A percentile compares a stretch with the other conserved stretches of the same genome.
Conservation (phyloP, 1,284 basidiomycete species). For the Cryptococcus hybrid region DNA sequence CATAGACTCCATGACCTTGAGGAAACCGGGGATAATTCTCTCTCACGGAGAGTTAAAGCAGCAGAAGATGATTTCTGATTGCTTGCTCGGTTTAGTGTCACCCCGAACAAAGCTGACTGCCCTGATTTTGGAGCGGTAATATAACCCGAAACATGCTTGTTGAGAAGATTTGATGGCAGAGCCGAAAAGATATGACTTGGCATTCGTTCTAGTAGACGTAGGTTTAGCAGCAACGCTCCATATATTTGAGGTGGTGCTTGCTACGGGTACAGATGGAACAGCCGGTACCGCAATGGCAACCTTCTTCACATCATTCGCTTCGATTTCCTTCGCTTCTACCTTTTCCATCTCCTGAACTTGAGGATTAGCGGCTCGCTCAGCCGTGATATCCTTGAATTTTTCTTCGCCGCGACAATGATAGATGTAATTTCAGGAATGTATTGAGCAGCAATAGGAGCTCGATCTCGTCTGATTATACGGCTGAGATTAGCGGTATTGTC, state of each 20-base stretch:
- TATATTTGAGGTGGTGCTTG: constrained; percentile 1
- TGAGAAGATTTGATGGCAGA: constrained; percentile 24
- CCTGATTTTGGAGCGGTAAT: constrained; percentile 3
- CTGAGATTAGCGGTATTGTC: constrained; percentile 5
- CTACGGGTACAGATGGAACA: neutral
- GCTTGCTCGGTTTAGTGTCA: constrained; percentile 2
- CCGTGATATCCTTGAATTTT: constrained; percentile 5
- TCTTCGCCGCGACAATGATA: constrained; percentile 8
- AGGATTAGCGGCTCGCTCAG: neutral
- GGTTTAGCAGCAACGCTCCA: neutral
- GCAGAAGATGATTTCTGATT: neutral
- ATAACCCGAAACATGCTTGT: constrained; percentile 20
- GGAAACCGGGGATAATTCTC: constrained; percentile 24
- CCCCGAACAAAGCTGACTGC: constrained; percentile 9
- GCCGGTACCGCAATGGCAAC: constrained; percentile 7
- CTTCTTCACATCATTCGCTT: too few species aligned
- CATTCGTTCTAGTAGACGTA: neutral
- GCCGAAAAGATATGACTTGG: constrained; percentile 22
- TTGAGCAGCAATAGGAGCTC: constrained; percentile 33
- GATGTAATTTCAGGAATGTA: constrained; percentile 61
- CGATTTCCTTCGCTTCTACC: neutral
- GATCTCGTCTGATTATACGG: constrained; percentile 4
- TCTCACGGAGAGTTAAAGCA: neutral
- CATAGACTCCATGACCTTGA: constrained; percentile 17
- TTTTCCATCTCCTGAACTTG: neutral